Base-by-base conservation (phyloP, 164 flowering plant genomes). In the Chimonanthus salicifolius region DNA sequence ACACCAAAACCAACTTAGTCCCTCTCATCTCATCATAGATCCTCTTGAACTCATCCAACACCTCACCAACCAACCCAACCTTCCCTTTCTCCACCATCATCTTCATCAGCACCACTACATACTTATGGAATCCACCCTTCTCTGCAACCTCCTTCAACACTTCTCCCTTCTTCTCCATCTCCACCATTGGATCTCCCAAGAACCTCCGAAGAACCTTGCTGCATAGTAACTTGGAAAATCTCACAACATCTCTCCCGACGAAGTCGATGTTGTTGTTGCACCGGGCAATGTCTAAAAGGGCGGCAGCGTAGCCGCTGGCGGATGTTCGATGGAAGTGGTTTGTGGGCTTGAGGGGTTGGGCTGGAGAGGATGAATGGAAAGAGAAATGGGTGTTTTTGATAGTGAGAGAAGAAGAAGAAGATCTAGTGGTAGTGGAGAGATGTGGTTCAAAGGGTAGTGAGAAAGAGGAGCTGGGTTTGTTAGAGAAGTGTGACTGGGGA, bases 251-350 rank as follows among this genome's bases (percentile, higher is more conserved):
- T 15, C 64, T 78, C 6, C 62, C 79, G 2, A 89, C 81, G 4
- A 13, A 44, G 4, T 78, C 71, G 5, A 86, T 76, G 2, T 80
- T 21, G 71, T 77, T 75, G 76, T 80, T 77, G 82, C 75, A 74
- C 9, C 70, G 82, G 0, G 90, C 80, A 51, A 72, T 71, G 74
- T 89, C 90, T 2, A 89, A 45, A 8, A 88, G 87, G 1, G 93
- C 93, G 5, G 89, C 91, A 0, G 92, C 94, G 58, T 88, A 89
- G 11, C 91, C 92, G 15, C 74, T 81, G 2, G 97, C 83, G 49
- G 74, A 68, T 15, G 77, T 83, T 3, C 67, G 72, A 70, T 83
- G 85, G 8, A 70, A 15, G 77, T 7, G 16, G 47, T 67, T 16
- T 47, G 64, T 18, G 68, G 62, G 54, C 21, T 20, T 5, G 20